Evolutionary conservation across 139 green algal genomes (phyloP).

Genomic region (Edaphochlamys debaryana): DNA sequence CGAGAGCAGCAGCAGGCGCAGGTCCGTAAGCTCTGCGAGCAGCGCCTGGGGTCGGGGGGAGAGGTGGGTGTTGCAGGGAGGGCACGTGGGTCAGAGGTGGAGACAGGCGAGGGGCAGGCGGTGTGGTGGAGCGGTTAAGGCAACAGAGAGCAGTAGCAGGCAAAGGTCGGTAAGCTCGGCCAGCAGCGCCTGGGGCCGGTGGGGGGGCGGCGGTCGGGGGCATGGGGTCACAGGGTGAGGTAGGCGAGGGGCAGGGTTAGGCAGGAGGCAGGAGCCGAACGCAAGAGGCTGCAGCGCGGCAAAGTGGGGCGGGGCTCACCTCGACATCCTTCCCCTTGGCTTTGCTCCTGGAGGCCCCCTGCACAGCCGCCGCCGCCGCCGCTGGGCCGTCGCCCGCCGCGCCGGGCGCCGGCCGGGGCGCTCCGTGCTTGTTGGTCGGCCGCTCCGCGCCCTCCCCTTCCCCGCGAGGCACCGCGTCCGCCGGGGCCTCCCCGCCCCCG

Average conservation of each 20-base stretch:
- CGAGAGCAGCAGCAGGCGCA: constrained; percentile 17
- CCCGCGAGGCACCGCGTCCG: neutral
- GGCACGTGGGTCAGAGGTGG: too few relatives aligned
- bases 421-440: neutral
- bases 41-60: neutral
- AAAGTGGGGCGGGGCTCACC: too few relatives aligned
- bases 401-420: neutral
- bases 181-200: constrained; percentile 2
- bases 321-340: neutral
- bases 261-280: too few relatives aligned
- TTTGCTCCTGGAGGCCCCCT: neutral
- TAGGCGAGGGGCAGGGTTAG: too few relatives aligned
- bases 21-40: constrained; percentile 17
- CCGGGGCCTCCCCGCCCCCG: neutral
- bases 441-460: neutral
- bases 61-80: too few relatives aligned
- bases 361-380: neutral
- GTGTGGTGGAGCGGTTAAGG: too few relatives aligned
- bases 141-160: constrained; percentile 6
- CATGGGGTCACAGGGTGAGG: too few relatives aligned
- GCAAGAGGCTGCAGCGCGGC: too few relatives aligned
- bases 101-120: too few relatives aligned
- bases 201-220: too few relatives aligned
- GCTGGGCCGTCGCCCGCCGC: neutral
- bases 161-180: constrained; percentile 22